Evolutionary conservation across 805 yeast genomes (phyloP).

Genomic region (Sugiyamaella americana): DNA sequence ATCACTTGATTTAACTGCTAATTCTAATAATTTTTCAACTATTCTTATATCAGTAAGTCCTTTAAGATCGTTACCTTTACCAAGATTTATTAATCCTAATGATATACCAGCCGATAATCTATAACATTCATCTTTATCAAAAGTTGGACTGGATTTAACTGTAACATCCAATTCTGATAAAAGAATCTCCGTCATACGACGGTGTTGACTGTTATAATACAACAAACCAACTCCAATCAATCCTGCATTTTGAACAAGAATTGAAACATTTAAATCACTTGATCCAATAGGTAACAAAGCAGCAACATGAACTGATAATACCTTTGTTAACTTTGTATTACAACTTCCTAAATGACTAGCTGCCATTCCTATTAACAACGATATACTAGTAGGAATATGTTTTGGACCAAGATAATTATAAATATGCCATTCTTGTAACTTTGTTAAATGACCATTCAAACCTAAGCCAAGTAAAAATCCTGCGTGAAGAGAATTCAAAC

Average conservation of each 20-base stretch:
- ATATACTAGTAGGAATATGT: constrained; percentile 76
- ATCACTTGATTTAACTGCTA: constrained; percentile 51
- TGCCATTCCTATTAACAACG: constrained; percentile 84
- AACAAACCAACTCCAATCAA: constrained; percentile 83
- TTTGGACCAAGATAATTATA: constrained; percentile 90
- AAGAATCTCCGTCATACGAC: constrained; percentile 78
- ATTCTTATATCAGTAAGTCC: constrained; percentile 55
- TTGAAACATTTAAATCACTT: constrained; percentile 75
- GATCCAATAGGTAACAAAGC: constrained; percentile 90
- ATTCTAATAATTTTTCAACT: constrained; percentile 50
- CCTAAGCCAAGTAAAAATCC: constrained; percentile 94
- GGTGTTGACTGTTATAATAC: constrained; percentile 69
- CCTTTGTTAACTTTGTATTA: constrained; percentile 84
- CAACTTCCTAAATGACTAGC: constrained; percentile 78
- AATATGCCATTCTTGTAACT: constrained; percentile 92
- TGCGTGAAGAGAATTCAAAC: constrained; percentile 78
- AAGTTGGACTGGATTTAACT: constrained; percentile 2
- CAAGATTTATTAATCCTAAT: constrained; percentile 76
- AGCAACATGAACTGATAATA: constrained; percentile 85
- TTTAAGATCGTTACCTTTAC: constrained; percentile 58
- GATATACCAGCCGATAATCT: constrained; percentile 84
- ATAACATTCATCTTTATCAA: constrained; percentile 53
- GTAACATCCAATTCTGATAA: constrained; percentile 49
- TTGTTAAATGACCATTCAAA: constrained; percentile 76
- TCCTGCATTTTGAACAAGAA: constrained; percentile 86